Evolutionary conservation across 371 early-diverging fungal genomes (phyloP), one percentile per base, ranked within the genome.

Genomic region (Coemansia sp.): DNA sequence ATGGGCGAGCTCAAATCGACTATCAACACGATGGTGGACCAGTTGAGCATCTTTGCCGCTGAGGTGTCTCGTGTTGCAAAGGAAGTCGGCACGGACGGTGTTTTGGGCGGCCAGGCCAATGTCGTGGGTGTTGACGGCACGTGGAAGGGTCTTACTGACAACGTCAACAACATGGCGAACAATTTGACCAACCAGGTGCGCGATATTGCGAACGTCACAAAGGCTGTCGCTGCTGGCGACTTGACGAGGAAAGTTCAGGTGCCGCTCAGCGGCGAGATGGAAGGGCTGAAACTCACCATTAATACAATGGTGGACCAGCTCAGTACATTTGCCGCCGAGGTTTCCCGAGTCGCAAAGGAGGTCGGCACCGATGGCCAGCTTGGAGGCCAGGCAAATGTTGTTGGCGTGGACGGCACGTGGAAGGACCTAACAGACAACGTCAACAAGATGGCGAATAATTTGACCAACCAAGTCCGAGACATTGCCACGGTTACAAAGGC

Each of bases 21-120:
- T 3, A 84, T 89, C 47, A 89, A 89, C 63, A 82, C 80, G 1
- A 87, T 89, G 87, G 80, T 81, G 12, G 78, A 82, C 55, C 80
- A 82, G 61, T 62, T 84, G 11, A 76, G 75, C 9, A 77, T 72
- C 35, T 82, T 84, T 65, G 84, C 82, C 68, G 4, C 69, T 58
- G 61, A 72, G 61, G 60, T 69, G 10, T 43, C 64, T 26, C 82
- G 85, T 30, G 85, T 88, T 0, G 81, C 85, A 2, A 62, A 81
- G 6, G 85, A 85, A 64, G 79, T 79, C 20, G 79, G 79, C 5
- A 69, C 66, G 5, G 69, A 79, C 10, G 79, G 79, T 20, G 55
- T 55, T 26, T 26, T 26, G 26, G 26, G 26, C 26, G 26, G 26
- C 1, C 26, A 26, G 26, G 26, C 26, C 1, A 26, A 26, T 1